Conservation (phyloP, 1,284 basidiomycete species). For the Mrakiaceae sp. region DNA sequence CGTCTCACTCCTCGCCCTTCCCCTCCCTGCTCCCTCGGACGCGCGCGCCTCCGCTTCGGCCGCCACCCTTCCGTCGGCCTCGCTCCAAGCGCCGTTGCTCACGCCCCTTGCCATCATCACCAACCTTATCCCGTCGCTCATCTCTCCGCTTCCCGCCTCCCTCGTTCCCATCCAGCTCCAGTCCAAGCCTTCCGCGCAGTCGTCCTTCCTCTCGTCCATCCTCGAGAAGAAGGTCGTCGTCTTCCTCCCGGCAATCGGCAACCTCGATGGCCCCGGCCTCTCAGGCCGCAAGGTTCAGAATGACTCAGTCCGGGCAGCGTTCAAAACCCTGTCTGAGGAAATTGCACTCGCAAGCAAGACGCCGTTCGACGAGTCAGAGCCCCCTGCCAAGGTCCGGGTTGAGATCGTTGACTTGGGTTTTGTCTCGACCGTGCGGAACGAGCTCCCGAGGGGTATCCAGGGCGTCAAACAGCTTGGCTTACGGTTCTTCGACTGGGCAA, state of each 20-base stretch:
- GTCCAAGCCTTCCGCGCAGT: not conserved
- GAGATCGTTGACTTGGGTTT: constrained; percentile 10
- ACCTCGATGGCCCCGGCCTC: not conserved
- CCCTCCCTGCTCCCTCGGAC: not conserved
- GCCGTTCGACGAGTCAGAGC: constrained; percentile 1
- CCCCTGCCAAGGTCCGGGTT: not conserved
- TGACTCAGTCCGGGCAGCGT: not conserved
- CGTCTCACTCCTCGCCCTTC: constrained; percentile 13
- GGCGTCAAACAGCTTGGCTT: not conserved
- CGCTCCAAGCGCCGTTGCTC: constrained; percentile 6
- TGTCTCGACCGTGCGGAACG: not conserved
- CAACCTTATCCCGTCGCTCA: constrained; percentile 7
- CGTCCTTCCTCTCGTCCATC: not conserved
- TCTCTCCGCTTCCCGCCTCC: constrained; percentile 3
- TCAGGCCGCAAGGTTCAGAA: not conserved
- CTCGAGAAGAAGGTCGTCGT: constrained; percentile 10
- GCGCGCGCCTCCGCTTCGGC: not conserved
- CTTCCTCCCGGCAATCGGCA: constrained; percentile 7
- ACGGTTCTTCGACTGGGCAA: not conserved
- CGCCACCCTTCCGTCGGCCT: not conserved
- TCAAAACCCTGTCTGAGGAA: not conserved
- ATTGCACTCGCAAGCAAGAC: not conserved
- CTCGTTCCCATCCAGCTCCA: constrained; percentile 5
- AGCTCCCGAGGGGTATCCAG: not conserved
- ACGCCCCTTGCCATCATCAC: constrained; percentile 13